Evolutionary conservation across 2,329 filamentous ascomycete genomes (phyloP).

Genomic region (Zasmidium citrigriseum): DNA sequence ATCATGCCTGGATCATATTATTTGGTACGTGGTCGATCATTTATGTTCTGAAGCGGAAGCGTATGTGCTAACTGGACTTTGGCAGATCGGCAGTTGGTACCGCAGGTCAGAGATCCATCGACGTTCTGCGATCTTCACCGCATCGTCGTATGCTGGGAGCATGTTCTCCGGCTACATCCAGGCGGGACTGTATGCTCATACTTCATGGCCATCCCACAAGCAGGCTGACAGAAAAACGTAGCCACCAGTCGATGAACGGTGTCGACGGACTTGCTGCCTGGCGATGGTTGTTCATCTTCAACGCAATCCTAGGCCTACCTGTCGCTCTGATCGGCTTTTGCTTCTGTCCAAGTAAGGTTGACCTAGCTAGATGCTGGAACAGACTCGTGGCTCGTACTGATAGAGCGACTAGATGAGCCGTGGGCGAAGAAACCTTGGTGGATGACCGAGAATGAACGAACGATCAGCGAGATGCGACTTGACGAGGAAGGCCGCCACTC

Average conservation of each 20-base stretch:
- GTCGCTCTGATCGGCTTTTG: constrained; percentile 4
- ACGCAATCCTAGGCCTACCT: constrained; percentile 4
- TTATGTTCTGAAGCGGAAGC: too few relatives aligned
- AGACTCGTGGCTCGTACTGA: neutral
- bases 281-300: constrained; percentile 11
- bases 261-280: constrained; percentile 5
- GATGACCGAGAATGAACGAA: constrained; percentile 2
- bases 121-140: constrained; percentile 3
- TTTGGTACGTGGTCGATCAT: too few relatives aligned
- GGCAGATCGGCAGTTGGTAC: constrained; percentile 3
- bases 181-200: constrained; percentile 8
- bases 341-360: neutral
- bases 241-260: neutral
- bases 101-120: constrained; percentile 3
- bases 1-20: too few relatives aligned
- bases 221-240: too few relatives aligned
- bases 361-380: neutral
- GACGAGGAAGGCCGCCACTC: constrained; percentile 2
- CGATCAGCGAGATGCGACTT: neutral
- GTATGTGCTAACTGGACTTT: too few relatives aligned
- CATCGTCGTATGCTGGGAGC: neutral
- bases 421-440: constrained; percentile 4
- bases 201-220: too few relatives aligned
- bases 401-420: constrained; percentile 1
- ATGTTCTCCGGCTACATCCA: constrained; percentile 8